Evolutionary conservation across 2,329 filamentous ascomycete species (phyloP).

Genomic region (Penicillium fuscoglaucum): DNA sequence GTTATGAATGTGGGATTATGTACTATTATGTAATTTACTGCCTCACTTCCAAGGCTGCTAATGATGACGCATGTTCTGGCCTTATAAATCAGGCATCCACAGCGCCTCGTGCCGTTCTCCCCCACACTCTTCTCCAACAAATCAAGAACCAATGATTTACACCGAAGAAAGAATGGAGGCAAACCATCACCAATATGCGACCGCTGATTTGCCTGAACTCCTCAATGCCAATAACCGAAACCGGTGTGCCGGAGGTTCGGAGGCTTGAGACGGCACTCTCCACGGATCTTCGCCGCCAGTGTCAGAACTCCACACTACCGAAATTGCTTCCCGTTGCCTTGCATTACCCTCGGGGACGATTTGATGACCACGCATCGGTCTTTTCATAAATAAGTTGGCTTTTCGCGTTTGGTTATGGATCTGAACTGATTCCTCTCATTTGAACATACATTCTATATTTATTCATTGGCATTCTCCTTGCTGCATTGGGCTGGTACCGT

Average conservation of each 20-base stretch:
- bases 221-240: constrained; percentile 20
- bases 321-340: constrained; percentile 20
- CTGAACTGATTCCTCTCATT: not conserved
- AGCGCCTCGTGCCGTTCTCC: not conserved
- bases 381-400: constrained; percentile 20
- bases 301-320: constrained; percentile 20
- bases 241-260: constrained; percentile 9
- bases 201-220: constrained; percentile 8
- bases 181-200: constrained; percentile 1
- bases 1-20: no score
- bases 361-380: not conserved
- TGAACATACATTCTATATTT: not conserved
- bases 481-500: not conserved
- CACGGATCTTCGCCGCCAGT: constrained; percentile 9
- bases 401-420: not conserved
- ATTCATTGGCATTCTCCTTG: not conserved
- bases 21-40: no score
- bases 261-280: constrained; percentile 21
- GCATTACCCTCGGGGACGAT: constrained; percentile 25
- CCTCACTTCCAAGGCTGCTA: no score
- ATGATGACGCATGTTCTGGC: rapidly evolving
- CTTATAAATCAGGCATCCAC: not conserved
- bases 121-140: constrained; percentile 1
- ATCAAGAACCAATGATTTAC: constrained; percentile 4
- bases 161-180: not conserved